Conservation (phyloP, 768 basidiomycete genomes). For the Tulasnella sp. region DNA sequence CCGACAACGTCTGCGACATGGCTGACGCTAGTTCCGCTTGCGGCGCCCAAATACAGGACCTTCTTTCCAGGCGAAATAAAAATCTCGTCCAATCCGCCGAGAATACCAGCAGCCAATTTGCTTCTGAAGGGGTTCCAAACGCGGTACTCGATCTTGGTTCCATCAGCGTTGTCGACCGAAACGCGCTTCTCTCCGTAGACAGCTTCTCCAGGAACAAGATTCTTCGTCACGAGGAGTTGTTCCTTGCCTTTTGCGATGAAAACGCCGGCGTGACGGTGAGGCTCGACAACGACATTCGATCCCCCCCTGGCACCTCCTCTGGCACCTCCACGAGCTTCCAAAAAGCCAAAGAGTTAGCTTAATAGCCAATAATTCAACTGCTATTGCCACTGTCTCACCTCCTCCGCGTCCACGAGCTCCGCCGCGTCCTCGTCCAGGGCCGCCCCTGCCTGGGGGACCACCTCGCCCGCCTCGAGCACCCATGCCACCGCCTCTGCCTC, state of each 20-base stretch:
- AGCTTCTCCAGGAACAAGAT: conserved; percentile 92
- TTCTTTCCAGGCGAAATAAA: conserved; percentile 89
- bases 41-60: conserved; percentile 95
- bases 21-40: conserved; percentile 93
- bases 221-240: conserved; percentile 92
- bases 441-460: conserved; percentile 23
- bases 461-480: conserved; percentile 22
- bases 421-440: conserved; percentile 29
- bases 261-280: conserved; percentile 87
- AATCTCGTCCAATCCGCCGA: conserved; percentile 90
- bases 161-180: conserved; percentile 61
- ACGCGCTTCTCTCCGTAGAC: conserved; percentile 99
- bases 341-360: conserved; percentile 25
- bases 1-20: conserved; percentile 99
- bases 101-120: conserved; percentile 92
- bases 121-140: conserved; percentile 99
- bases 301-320: conserved; percentile 70
- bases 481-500: conserved; percentile 6
- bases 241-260: conserved; percentile 99
- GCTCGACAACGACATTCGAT: conserved; percentile 82
- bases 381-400: conserved; percentile 8
- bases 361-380: conserved; percentile 23
- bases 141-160: conserved; percentile 88
- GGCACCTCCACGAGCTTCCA: conserved; percentile 49
- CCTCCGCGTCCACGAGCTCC: conserved; percentile 30